Evolutionary conservation across 176 grass and related monocot genomes (phyloP), one percentile per base, ranked within the genome.

Genomic region (Zizania latifolia): DNA sequence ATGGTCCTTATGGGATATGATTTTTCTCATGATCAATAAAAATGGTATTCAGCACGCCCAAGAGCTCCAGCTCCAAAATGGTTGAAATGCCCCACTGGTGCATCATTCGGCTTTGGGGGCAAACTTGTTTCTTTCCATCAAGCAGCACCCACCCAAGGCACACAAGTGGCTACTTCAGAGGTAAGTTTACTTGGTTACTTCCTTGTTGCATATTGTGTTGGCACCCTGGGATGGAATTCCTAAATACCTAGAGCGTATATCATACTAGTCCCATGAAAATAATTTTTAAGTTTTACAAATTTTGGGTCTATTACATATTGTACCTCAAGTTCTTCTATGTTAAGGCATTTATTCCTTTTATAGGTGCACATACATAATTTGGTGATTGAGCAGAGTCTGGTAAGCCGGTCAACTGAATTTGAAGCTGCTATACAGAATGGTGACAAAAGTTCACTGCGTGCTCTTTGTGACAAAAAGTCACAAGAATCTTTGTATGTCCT

Each of bases 101-200:
- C 77, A 75, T 94, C 89, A 78, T 99, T 99, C 75, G 95, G 95
- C 39, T 99, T 99, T n/a, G 95, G 95, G 66, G 95, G 95, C 33
- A 99, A 99, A 67, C 80, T 99, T 72, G 79, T 99, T 72, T 90
- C 91, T 38, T 99, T 94, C 80, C 75, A 87, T 77, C 81, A 82
- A 10, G 75, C n/a, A 68, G 57, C 77, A 37, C 55, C 89, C 44
- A 28, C 44, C 21, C 78, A 86, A 83, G 87, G 87, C 28, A 24
- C 76, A 37, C 84, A 83, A 88, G 63, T 44, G 22, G 17, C 64
- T 85, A 81, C 55, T 82, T 99, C 95, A 71, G 95, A 99, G 89
- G 95, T 86, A 84, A 62, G 56, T 74, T 68, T 44, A 63, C 39
- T 33, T 80, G 24, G 29, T 59, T 34, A 24, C 59, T 62, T 2